Percentiles rank a stretch among this genome's conserved stretches.
phyloP scores from a whole-genome alignment of 2,329 filamentous ascomycete species.

The Teratosphaeria zuluensis region DNA sequence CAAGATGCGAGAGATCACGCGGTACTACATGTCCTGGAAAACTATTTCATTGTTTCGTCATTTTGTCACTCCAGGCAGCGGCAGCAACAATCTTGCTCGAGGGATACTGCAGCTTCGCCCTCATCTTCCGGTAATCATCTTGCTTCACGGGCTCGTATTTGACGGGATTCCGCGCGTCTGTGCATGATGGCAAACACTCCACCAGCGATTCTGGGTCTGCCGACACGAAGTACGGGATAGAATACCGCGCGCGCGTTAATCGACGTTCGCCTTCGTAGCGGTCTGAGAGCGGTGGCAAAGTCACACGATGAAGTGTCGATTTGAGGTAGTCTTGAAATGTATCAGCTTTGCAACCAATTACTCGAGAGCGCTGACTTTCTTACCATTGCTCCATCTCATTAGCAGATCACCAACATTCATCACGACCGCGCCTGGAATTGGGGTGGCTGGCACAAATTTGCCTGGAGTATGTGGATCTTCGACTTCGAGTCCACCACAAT shows the following conservation, averaged over 20 bases:
- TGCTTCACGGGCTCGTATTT: slow-evolving; percentile 32
- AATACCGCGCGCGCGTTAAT: slow-evolving; percentile 28
- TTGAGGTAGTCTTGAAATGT: slow-evolving; percentile 21
- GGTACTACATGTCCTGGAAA: background rate
- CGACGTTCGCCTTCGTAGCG: slow-evolving; percentile 13
- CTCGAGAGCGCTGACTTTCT: background rate
- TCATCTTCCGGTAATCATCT: slow-evolving; percentile 27
- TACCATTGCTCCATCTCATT: slow-evolving; percentile 29
- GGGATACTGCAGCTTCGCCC: slow-evolving; percentile 9
- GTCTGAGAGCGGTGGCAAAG: slow-evolving; percentile 19
- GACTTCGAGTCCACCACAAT: slow-evolving; percentile 32
- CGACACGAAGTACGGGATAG: slow-evolving; percentile 32
- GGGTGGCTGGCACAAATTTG: slow-evolving; percentile 21
- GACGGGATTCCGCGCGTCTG: slow-evolving; percentile 23
- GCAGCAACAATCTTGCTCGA: background rate
- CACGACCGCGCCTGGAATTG: slow-evolving; percentile 25
- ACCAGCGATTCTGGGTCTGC: slow-evolving; percentile 30
- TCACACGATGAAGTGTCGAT: slow-evolving; percentile 32
- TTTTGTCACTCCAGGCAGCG: background rate
- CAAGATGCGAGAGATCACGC: background rate
- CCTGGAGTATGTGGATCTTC: slow-evolving; percentile 23
- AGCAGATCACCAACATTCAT: slow-evolving; percentile 33
- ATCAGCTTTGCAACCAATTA: background rate
- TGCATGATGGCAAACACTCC: slow-evolving; percentile 29
- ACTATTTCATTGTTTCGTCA: background rate